Percentiles rank a stretch among this genome's conserved stretches.
Evolutionary conservation across 2,329 filamentous ascomycete species (phyloP).

Genomic region (Talaromyces sp.): DNA sequence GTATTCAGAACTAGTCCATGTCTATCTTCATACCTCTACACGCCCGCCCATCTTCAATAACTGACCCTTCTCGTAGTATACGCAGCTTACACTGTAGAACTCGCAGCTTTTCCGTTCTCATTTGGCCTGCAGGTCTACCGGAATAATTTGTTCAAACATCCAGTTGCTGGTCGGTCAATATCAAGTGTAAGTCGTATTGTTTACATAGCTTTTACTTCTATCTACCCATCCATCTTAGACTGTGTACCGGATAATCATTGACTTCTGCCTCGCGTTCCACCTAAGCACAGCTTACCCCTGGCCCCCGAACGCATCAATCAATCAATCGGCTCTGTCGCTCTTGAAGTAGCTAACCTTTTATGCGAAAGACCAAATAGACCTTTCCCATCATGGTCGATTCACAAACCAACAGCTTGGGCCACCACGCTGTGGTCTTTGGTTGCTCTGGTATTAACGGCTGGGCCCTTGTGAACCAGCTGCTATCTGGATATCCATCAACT

Average conservation of each 20-base stretch:
- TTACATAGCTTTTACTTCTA: neutral
- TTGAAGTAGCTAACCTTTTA: neutral
- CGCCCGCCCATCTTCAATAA: neutral
- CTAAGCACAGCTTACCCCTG: neutral
- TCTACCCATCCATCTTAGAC: neutral
- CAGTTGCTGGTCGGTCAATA: neutral
- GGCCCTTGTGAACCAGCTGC: slow-evolving; percentile 41
- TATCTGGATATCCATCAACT: slow-evolving; percentile 35
- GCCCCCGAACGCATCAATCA: neutral
- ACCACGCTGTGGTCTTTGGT: slow-evolving; percentile 44
- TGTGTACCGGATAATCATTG: neutral
- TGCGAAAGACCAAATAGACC: neutral
- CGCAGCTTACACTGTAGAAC: neutral
- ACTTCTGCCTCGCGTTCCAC: neutral
- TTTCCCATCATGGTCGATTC: neutral
- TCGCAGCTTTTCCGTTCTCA: neutral
- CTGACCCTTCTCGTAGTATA: neutral
- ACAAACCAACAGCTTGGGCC: neutral
- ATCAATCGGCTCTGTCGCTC: neutral
- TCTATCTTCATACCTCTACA: neutral
- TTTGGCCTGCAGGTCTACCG: neutral
- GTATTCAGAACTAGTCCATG: neutral
- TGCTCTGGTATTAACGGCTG: slow-evolving; percentile 44
- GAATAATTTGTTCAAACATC: neutral
- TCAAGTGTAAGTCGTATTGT: neutral